phyloP scores from a whole-genome alignment of 1,284 basidiomycete genomes.

The Anthracocystis setariae region DNA sequence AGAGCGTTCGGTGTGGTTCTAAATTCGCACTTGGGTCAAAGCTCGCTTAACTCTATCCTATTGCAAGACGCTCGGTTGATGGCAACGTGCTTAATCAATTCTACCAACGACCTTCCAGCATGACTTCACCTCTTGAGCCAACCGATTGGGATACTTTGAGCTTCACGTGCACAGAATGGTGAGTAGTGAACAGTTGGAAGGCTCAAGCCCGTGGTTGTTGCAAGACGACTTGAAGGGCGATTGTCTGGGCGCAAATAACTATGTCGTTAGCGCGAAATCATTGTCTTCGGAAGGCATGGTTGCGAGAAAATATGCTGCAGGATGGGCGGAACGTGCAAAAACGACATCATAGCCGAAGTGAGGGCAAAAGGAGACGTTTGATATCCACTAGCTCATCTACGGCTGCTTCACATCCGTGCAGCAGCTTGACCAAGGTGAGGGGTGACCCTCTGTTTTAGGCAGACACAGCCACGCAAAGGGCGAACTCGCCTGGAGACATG shows the following conservation, averaged over 20 bases:
- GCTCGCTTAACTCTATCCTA: slow-evolving; percentile 9
- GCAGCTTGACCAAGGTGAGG: too few relatives aligned
- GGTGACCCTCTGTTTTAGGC: too few relatives aligned
- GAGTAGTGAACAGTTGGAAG: too few relatives aligned
- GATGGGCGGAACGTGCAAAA: slow-evolving; percentile 41
- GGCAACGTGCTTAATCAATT: too few relatives aligned
- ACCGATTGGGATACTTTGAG: too few relatives aligned
- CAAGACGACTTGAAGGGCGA: too few relatives aligned
- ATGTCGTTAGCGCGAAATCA: not conserved
- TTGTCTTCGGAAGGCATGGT: slow-evolving; percentile 10
- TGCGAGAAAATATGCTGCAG: slow-evolving; percentile 8
- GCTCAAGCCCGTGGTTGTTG: not conserved
- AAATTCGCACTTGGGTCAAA: not conserved
- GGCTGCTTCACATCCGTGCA: not conserved
- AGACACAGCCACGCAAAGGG: too few relatives aligned
- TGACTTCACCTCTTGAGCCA: too few relatives aligned
- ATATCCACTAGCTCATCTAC: not conserved
- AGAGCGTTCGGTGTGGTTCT: not conserved
- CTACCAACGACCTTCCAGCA: too few relatives aligned
- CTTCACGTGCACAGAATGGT: too few relatives aligned
- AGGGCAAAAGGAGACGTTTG: slow-evolving; percentile 17
- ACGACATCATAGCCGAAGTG: slow-evolving; percentile 28
- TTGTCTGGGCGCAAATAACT: not conserved
- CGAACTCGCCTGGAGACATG: not conserved
- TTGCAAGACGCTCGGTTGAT: too few relatives aligned